phyloP scores from a whole-genome alignment of 257 asterid species.

The Vinca minor region DNA sequence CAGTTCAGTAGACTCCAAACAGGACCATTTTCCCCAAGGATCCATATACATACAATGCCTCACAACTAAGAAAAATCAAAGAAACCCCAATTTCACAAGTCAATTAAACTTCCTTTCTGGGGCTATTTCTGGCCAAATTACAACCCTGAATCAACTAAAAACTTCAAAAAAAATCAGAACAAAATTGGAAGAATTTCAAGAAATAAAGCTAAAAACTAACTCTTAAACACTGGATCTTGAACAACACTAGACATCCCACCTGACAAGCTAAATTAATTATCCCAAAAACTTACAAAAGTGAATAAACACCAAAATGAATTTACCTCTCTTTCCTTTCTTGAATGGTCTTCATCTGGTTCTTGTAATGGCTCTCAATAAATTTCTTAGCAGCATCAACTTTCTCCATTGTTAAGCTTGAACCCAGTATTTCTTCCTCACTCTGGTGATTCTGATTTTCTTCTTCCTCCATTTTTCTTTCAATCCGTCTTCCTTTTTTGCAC shows the following conservation, averaged over 20 bases:
- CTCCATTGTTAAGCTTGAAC: conserved; percentile 91
- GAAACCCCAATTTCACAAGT: conserved; percentile 2
- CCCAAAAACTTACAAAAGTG: background rate
- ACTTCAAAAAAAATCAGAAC: background rate
- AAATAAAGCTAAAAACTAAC: conserved; percentile 9
- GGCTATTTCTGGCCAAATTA: background rate
- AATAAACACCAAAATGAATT: background rate
- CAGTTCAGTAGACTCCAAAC: background rate
- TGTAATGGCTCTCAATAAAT: conserved; percentile 95
- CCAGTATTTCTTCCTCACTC: conserved; percentile 61
- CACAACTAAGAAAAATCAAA: conserved; percentile 1
- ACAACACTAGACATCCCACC: background rate
- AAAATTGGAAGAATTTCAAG: background rate
- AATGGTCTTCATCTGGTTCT: conserved; percentile 88
- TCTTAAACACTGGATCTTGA: conserved; percentile 18
- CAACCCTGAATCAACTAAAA: background rate
- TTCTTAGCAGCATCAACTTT: conserved; percentile 98
- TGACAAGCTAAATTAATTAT: background rate
- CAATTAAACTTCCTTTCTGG: conserved; percentile 3
- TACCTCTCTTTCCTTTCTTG: conserved; percentile 92
- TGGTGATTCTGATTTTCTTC: conserved; percentile 15
- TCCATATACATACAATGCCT: conserved; percentile 2
- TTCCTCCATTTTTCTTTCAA: conserved; percentile 37
- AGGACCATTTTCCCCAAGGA: background rate
- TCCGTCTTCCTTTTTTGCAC: conserved; percentile 24